Evolutionary conservation across 345 rosid genomes (phyloP), one percentile per base, ranked within the genome.

Genomic region (Draba incana): DNA sequence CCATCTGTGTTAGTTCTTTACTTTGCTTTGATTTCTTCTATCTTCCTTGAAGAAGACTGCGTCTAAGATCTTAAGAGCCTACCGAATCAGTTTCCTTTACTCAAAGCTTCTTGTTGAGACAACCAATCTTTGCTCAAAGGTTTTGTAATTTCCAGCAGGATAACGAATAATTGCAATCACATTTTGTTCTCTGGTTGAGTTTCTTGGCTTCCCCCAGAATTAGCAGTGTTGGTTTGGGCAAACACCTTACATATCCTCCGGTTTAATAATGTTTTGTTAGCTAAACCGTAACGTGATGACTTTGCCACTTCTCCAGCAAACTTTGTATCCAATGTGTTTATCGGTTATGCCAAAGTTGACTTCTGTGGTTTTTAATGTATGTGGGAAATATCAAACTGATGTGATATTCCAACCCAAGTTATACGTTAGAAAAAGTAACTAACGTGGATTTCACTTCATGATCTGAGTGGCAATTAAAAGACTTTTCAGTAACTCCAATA

Each of bases 21-120:
- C 1, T 49, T 48, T 73, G 43, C 44, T 13, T 64, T 64, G 65
- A 28, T 48, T 15, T n/a, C n/a, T 0, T 54, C 63, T 71, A 47
- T 35, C 45, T 53, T 52, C 59, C 64, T 54, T 68, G 74, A 69
- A 56, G 66, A 63, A 55, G 70, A 75, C 55, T 62, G 46, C 15
- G 56, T 38, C 52, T 28, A 23, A 30, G 53, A 45, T 66, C 47
- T 2, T 1, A 51, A 42, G 61, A 49, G 39, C 11, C 37, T 55
- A 51, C 57, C 3, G 33, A 74, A 74, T 44, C 63, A 50, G n/a
- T 43, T 45, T 50, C 62, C 56, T 10, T 51, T 56, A 44, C 70
- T 43, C 20, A 20, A 8, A 66, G 39, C 31, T 50, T 49, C 53
- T 4, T 60, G 47, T 60, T 58, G 55, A 65, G 66, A 74, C 50